Percentiles rank a stretch among this genome's conserved stretches.
These are phyloP conservation scores for Plasmodium cynomolgi DNA, from an alignment of 169 alveolate species.

Conservation along the genomic window DNA sequence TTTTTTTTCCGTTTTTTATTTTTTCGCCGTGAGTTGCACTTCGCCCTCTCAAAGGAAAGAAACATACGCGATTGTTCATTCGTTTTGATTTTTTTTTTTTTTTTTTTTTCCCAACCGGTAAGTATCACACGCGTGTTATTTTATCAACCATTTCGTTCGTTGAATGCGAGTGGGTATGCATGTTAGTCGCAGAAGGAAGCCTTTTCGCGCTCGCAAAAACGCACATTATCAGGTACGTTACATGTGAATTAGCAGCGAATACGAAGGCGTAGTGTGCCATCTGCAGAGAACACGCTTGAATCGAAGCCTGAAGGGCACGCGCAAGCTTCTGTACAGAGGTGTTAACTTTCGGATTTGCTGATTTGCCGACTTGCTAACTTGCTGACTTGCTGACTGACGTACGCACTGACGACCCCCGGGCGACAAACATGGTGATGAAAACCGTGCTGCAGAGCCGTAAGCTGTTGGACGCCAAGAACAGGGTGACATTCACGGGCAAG, in stretches of 20 bases:
- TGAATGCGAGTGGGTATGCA: neutral
- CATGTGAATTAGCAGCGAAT: neutral
- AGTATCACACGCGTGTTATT: neutral
- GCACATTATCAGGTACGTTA: neutral
- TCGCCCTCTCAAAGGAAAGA: neutral
- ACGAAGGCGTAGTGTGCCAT: neutral
- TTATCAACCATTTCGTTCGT: neutral
- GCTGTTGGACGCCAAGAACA: slow-evolving; percentile 1
- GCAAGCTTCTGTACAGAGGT: neutral
- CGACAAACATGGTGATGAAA: neutral
- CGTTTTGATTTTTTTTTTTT: neutral
- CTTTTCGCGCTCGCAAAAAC: neutral
- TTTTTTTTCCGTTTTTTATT: neutral
- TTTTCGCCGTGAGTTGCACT: neutral
- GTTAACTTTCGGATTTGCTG: no score
- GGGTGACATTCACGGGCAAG: neutral
- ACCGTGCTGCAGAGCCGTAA: slow-evolving; percentile 1
- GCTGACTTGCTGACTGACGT: no score
- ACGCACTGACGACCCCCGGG: neutral
- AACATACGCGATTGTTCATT: neutral
- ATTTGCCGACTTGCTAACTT: no score
- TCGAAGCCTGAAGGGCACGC: no score
- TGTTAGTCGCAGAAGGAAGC: neutral
- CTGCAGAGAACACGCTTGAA: neutral
- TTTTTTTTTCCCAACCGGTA: neutral